Evolutionary conservation across 2,329 filamentous ascomycete species (phyloP).

Genomic region (Rhexocercosporidium sp.): DNA sequence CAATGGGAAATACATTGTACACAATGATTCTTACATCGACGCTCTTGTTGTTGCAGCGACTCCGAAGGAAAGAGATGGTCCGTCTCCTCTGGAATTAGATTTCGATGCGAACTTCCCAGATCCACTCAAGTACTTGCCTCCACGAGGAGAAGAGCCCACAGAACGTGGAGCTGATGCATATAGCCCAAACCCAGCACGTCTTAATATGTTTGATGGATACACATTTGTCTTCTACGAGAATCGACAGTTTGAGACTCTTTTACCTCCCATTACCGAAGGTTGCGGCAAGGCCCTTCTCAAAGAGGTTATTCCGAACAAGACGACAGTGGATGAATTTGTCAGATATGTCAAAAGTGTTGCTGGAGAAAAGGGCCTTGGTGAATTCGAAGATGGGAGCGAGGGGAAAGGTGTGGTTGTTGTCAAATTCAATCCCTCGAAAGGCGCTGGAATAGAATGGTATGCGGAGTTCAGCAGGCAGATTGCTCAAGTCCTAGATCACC

Average conservation of each 20-base stretch:
- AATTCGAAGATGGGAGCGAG: conserved; percentile 66
- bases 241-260: conserved; percentile 75
- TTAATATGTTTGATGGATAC: conserved; percentile 81
- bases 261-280: conserved; percentile 76
- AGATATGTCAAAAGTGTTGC: conserved; percentile 76
- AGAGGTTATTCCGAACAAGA: conserved; percentile 64
- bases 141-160: conserved; percentile 75
- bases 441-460: conserved; percentile 65
- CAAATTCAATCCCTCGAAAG: conserved; percentile 67
- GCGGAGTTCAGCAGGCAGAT: conserved; percentile 70
- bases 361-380: conserved; percentile 73
- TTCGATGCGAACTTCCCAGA: conserved; percentile 83
- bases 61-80: conserved; percentile 42
- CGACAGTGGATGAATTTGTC: conserved; percentile 76
- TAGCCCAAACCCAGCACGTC: conserved; percentile 68
- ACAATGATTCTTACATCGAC: conserved; percentile 70
- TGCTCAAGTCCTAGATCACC: conserved; percentile 75
- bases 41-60: conserved; percentile 64
- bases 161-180: conserved; percentile 69
- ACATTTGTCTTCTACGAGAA: conserved; percentile 86
- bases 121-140: conserved; percentile 72
- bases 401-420: conserved; percentile 80
- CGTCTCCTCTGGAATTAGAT: conserved; percentile 72
- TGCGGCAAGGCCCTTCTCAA: conserved; percentile 81
- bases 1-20: conserved; percentile 77